Evolutionary conservation across 192 early-diverging fungal species (phyloP), one percentile per base, ranked within the genome.

Genomic region (Neocallimastix lanati): DNA sequence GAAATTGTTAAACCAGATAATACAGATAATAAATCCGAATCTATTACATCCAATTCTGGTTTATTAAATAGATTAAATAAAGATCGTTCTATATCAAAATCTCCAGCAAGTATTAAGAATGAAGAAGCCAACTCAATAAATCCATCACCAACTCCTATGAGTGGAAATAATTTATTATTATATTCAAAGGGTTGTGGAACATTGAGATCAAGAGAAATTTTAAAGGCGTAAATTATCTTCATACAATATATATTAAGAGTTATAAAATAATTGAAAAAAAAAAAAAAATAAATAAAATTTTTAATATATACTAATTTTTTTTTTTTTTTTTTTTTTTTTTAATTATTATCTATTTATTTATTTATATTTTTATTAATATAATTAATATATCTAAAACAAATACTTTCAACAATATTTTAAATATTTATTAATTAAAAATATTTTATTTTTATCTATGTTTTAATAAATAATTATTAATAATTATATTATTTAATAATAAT

Each of bases 151-250:
- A 79, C 79, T 14, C 29, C 79, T 28, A 77, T 77, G 29, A 77
- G 79, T 79, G 79, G 79, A 77, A 77, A 77, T 14, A 79, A 40
- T 28, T 79, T 79, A 29, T 79, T 79, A 28, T 76, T 76, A 36
- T 79, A 79, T 79, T 79, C 79, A 29, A 79, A 79, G 12, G 79
- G 79, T 21, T 79, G 79, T 40, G 79, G 79, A 25, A 79, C 79
- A 13, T 40, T 79, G 28, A 29, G 79, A 79, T 76, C 50, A 9
- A 40, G 79, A 29, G 79, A 79, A 79, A 79, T 79, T 28, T 38
- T 79, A 15, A 40, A 77, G 28, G 77, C 40, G 79, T 79, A 77
- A 36, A 33, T 33, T 33, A 33, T 33, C 30, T 6, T 33, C 11
- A 33, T 33, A 33, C 4, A 33, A 33, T 33, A 33, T 33, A 33